Evolutionary conservation across 2,329 filamentous ascomycete species (phyloP).

Genomic region (Albophoma yamanashiensis): DNA sequence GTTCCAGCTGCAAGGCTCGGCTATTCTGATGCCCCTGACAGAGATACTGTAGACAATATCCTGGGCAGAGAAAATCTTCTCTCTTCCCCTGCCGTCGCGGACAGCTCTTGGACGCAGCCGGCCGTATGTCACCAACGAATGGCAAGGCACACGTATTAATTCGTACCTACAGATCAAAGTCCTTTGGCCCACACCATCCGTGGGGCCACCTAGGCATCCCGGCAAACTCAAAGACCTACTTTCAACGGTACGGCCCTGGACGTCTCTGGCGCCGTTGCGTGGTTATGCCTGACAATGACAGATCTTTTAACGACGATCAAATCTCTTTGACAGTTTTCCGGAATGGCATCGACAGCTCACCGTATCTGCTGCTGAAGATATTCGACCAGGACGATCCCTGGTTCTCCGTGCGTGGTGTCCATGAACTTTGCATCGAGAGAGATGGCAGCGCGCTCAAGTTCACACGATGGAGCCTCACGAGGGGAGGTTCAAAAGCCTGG

Average conservation of each 20-base stretch:
- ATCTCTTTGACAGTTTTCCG: constrained; percentile 43
- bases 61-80: constrained; percentile 53
- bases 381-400: constrained; percentile 27
- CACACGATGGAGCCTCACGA: constrained; percentile 37
- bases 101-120: constrained; percentile 35
- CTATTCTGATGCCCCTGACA: constrained; percentile 2
- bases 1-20: constrained; percentile 3
- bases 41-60: constrained; percentile 31
- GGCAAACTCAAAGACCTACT: constrained; percentile 37
- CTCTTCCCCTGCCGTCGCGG: constrained; percentile 37
- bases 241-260: constrained; percentile 35
- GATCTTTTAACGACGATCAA: constrained; percentile 43
- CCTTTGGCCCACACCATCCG: constrained; percentile 32
- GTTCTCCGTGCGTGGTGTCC: constrained; percentile 40
- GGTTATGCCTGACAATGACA: constrained; percentile 12
- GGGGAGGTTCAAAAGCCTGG: constrained; percentile 38
- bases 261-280: not conserved
- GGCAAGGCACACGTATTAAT: not conserved
- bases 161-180: constrained; percentile 26
- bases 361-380: constrained; percentile 37
- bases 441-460: constrained; percentile 38
- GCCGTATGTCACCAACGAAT: not conserved
- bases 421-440: constrained; percentile 43
- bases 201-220: constrained; percentile 34
- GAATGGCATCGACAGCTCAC: constrained; percentile 28